A percentile compares a stretch with the other conserved stretches of the same genome.
These are phyloP conservation scores for Hymenoscyphus repandus DNA, from an alignment of 2,329 filamentous ascomycete species.

Conservation along the genomic window DNA sequence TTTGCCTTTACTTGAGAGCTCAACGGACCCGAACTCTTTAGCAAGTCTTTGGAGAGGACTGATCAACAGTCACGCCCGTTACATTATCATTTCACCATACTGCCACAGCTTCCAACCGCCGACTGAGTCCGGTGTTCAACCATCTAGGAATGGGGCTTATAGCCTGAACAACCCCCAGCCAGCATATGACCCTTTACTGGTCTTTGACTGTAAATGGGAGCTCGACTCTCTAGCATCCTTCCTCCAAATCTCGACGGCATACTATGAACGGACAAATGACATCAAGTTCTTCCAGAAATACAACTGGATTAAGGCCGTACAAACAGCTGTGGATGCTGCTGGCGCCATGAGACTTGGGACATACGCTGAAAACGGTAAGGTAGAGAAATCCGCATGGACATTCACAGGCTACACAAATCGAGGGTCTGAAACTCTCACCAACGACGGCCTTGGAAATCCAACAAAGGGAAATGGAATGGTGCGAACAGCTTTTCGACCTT, in stretches of 20 bases:
- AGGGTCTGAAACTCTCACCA: conserved; percentile 75
- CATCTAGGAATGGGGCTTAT: conserved; percentile 55
- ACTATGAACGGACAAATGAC: conserved; percentile 67
- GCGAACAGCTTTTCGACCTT: conserved; percentile 82
- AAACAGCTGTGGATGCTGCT: conserved; percentile 63
- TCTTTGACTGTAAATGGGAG: conserved; percentile 97
- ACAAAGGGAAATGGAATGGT: conserved; percentile 73
- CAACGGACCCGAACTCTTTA: conserved; percentile 50
- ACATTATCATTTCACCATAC: conserved; percentile 68
- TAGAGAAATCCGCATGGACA: conserved; percentile 61
- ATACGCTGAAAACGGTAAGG: conserved; percentile 54
- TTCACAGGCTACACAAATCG: conserved; percentile 70
- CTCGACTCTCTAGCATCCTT: conserved; percentile 87
- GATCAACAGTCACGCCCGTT: conserved; percentile 66
- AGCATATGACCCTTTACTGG: conserved; percentile 59
- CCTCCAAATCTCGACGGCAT: conserved; percentile 73
- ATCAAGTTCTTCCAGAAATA: conserved; percentile 66
- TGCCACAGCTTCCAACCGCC: conserved; percentile 91
- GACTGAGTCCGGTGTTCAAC: conserved; percentile 60
- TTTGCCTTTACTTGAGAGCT: conserved; percentile 54
- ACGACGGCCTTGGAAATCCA: conserved; percentile 75
- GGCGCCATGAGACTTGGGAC: conserved; percentile 69
- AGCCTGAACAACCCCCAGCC: conserved; percentile 60
- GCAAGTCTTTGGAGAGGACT: conserved; percentile 64
- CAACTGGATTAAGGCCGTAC: conserved; percentile 67